Conservation (phyloP, 805 yeast species). For the Metschnikowia similis region DNA sequence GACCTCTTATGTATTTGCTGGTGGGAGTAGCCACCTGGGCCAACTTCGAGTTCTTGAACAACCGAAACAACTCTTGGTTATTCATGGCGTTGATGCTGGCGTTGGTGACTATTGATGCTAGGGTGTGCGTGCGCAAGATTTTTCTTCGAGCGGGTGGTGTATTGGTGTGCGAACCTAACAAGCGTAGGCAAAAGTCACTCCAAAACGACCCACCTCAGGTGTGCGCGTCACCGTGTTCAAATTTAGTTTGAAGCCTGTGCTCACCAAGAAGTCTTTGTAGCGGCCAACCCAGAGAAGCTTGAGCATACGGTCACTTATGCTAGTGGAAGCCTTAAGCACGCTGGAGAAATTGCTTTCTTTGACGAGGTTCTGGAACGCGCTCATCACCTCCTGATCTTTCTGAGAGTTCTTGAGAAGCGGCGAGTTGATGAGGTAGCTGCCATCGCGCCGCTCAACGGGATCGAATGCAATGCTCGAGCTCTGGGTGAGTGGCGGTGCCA, state of each 20-base stretch:
- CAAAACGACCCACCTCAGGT: constrained; percentile 51
- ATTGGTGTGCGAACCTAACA: constrained; percentile 31
- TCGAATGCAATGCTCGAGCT: not conserved
- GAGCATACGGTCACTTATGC: constrained; percentile 56
- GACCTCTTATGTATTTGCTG: constrained; percentile 27
- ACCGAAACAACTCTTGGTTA: constrained; percentile 17
- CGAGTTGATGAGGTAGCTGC: constrained; percentile 27
- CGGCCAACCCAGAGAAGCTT: constrained; percentile 86
- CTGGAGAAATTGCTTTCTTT: constrained; percentile 57
- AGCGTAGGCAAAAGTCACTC: constrained; percentile 60
- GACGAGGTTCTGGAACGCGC: constrained; percentile 48
- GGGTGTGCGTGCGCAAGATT: not conserved
- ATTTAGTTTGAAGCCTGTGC: constrained; percentile 63
- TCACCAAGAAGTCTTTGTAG: constrained; percentile 69
- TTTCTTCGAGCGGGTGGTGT: constrained; percentile 9
- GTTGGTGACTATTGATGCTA: not conserved
- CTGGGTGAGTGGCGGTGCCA: constrained; percentile 9
- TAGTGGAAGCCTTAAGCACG: constrained; percentile 70
- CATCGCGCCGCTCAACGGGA: constrained; percentile 12
- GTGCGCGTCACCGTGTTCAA: constrained; percentile 31
- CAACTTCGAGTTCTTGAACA: constrained; percentile 38
- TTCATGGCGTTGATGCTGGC: constrained; percentile 7
- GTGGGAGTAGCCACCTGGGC: constrained; percentile 45
- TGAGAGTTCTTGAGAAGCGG: constrained; percentile 11
- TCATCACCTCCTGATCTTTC: constrained; percentile 30